Conservation (phyloP, 306 rosid species). For the Acacia melanoxylon region DNA sequence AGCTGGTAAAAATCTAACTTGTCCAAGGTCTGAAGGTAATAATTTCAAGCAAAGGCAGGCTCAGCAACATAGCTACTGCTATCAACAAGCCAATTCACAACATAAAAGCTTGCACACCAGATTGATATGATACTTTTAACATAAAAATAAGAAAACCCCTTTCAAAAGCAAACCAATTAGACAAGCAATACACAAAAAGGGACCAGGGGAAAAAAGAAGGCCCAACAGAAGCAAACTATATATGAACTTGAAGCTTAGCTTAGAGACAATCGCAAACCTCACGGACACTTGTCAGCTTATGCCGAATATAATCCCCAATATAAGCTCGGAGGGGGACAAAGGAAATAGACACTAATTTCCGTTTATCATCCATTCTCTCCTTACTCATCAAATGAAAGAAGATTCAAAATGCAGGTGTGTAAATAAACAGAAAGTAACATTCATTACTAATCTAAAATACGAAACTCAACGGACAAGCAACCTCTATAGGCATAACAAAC, state of each 20-base stretch:
- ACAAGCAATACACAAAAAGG: background rate
- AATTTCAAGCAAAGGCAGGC: background rate
- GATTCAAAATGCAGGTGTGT: background rate
- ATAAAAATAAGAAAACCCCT: constrained; percentile 2
- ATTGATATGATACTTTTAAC: background rate
- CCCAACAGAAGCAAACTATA: background rate
- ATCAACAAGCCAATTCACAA: background rate
- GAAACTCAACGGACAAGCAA: background rate
- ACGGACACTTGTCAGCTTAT: background rate
- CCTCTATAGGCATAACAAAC: background rate
- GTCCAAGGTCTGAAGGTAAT: background rate
- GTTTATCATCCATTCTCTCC: background rate
- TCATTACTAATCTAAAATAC: background rate
- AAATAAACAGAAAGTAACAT: background rate
- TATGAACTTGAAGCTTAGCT: constrained; percentile 2
- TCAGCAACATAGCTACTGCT: background rate
- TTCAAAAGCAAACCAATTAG: background rate
- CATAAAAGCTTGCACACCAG: background rate
- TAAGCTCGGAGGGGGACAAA: background rate
- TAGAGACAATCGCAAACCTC: background rate
- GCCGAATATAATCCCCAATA: background rate
- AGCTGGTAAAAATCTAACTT: background rate
- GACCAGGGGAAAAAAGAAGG: background rate
- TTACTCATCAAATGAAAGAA: background rate
- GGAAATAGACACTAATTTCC: background rate